These are phyloP conservation scores for Boletus putidus DNA, from an alignment of 1,284 basidiomycete species.

Conservation along the genomic window DNA sequence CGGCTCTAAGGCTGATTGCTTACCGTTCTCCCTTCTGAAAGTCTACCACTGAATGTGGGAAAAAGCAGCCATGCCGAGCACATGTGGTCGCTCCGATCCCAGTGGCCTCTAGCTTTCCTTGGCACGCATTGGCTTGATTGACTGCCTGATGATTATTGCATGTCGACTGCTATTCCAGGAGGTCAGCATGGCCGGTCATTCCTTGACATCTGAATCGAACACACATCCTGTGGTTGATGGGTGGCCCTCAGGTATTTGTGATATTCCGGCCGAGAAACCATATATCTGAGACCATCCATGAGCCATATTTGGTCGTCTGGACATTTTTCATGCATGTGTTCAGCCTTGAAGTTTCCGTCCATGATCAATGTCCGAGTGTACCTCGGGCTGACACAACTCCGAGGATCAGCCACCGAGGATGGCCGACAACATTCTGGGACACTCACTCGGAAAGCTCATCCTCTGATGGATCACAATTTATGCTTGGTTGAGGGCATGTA, in stretches of 20 bases:
- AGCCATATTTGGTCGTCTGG: slow-evolving; percentile 7
- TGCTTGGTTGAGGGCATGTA: slow-evolving; percentile 18
- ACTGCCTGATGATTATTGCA: slow-evolving; percentile 17
- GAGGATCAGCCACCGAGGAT: no score
- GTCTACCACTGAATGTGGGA: slow-evolving; percentile 22
- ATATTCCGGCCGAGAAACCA: background rate
- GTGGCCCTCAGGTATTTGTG: background rate
- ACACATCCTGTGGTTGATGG: background rate
- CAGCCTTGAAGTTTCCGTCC: slow-evolving; percentile 22
- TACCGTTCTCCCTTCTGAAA: no score
- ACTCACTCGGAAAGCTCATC: background rate
- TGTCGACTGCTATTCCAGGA: background rate
- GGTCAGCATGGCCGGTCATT: background rate
- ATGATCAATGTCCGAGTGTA: background rate
- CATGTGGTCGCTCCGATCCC: slow-evolving; percentile 25
- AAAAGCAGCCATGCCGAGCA: slow-evolving; percentile 22
- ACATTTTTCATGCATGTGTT: slow-evolving; percentile 1
- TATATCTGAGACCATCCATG: slow-evolving; percentile 15
- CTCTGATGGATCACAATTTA: background rate
- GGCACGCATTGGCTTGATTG: background rate
- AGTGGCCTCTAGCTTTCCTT: slow-evolving; percentile 9
- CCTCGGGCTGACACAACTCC: background rate
- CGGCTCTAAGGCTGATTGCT: no score
- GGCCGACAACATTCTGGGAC: no score
- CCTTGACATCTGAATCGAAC: no score